Conservation (phyloP, 2,329 filamentous ascomycete genomes). For the Setomelanomma holmii region DNA sequence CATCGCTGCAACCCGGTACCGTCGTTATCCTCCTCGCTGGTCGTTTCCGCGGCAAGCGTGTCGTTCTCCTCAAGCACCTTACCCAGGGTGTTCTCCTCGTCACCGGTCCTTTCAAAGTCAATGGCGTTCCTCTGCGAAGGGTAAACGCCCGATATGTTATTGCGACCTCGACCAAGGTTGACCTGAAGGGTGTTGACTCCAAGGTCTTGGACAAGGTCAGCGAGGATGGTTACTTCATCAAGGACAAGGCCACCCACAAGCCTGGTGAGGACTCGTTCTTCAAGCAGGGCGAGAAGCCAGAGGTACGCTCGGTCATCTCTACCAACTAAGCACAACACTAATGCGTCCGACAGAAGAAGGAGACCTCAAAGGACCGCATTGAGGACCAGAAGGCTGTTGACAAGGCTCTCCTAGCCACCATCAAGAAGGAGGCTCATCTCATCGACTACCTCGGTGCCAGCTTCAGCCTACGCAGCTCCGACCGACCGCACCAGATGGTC, state of each 20-base stretch:
- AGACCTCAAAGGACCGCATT: constrained; percentile 87
- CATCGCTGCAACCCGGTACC: constrained; percentile 90
- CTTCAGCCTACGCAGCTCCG: constrained; percentile 99
- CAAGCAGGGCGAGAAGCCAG: constrained; percentile 97
- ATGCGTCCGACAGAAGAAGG: constrained; percentile 79
- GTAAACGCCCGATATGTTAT: constrained; percentile 95
- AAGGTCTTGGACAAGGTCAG: constrained; percentile 79
- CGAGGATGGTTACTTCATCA: constrained; percentile 88
- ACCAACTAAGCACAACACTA: constrained; percentile 13
- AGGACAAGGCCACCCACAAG: constrained; percentile 95
- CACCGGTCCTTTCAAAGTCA: constrained; percentile 99
- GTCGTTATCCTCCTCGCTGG: constrained; percentile 99
- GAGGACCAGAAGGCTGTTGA: constrained; percentile 99
- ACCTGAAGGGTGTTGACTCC: constrained; percentile 81
- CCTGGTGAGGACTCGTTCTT: constrained; percentile 98
- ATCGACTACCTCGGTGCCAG: constrained; percentile 91
- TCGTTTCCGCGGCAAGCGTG: constrained; percentile 99
- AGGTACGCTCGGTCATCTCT: constrained; percentile 67
- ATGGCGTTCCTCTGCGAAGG: constrained; percentile 94
- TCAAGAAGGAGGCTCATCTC: constrained; percentile 98
- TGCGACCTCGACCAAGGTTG: constrained; percentile 84
- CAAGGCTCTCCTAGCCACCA: constrained; percentile 90
- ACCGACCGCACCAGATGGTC: constrained; percentile 99
- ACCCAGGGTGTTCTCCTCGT: constrained; percentile 98
- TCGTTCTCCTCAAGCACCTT: constrained; percentile 97